Evolutionary conservation across 2,329 filamentous ascomycete genomes (phyloP).

Genomic region (Alternaria ventricosa): DNA sequence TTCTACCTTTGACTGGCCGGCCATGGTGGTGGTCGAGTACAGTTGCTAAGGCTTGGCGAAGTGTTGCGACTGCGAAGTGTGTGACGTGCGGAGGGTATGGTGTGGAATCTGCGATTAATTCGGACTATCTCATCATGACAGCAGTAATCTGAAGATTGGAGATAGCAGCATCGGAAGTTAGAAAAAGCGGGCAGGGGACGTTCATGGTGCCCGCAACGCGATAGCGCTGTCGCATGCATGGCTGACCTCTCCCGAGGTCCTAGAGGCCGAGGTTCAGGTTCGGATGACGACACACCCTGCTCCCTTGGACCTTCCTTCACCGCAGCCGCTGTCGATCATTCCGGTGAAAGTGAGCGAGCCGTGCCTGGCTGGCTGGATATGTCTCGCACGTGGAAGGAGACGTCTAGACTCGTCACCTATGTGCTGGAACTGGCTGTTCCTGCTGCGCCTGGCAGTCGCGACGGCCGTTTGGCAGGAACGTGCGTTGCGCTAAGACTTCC

Average conservation of each 20-base stretch:
- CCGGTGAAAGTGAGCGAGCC: background rate
- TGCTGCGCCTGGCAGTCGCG: conserved; percentile 3
- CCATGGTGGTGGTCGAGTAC: conserved; percentile 49
- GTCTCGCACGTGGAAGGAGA: background rate
- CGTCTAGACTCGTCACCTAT: background rate
- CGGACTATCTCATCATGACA: conserved; percentile 34
- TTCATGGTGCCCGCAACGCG: conserved; percentile 28
- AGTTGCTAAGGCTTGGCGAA: background rate
- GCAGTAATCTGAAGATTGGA: conserved; percentile 2
- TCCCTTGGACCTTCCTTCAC: background rate
- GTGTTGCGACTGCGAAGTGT: conserved; percentile 20
- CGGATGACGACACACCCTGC: conserved; percentile 13
- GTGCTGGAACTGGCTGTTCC: background rate
- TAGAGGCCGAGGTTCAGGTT: conserved; percentile 40
- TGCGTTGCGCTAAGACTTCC: conserved; percentile 21
- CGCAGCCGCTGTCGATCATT: background rate
- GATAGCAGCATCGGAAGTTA: conserved; percentile 9
- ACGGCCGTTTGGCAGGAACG: conserved; percentile 19
- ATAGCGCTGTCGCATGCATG: conserved; percentile 36
- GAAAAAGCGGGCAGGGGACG: conserved; percentile 23
- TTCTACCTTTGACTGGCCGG: conserved; percentile 67
- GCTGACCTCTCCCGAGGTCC: conserved; percentile 45
- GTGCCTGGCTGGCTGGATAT: background rate
- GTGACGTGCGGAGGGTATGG: conserved; percentile 22
- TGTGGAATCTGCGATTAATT: conserved; percentile 8